These are phyloP conservation scores for Rhododendron kiyosumense DNA, from an alignment of 148 eudicot species.

Conservation along the genomic window DNA sequence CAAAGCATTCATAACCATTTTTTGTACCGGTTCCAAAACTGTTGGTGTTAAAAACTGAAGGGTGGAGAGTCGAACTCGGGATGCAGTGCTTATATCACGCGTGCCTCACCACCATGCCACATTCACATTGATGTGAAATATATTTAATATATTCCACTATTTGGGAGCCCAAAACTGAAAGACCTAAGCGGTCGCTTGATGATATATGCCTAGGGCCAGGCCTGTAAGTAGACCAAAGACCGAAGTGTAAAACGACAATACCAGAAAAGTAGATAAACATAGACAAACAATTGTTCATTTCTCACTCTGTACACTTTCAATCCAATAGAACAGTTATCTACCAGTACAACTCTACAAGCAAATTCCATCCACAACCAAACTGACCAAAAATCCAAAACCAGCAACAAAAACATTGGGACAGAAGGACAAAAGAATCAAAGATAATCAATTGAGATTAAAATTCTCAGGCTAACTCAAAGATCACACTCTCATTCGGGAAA, in stretches of 20 bases:
- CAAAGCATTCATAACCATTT: too few species aligned
- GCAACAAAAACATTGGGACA: neutral
- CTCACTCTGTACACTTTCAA: conserved; percentile 8
- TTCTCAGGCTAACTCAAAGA: conserved; percentile 4
- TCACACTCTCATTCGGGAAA: conserved; percentile 4
- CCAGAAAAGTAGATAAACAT: neutral
- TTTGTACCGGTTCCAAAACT: too few species aligned
- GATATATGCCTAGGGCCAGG: too few species aligned
- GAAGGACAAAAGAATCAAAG: neutral
- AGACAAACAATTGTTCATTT: conserved; percentile 11
- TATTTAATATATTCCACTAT: too few species aligned
- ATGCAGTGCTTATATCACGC: too few species aligned
- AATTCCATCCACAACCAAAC: conserved; percentile 6
- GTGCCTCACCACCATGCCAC: too few species aligned
- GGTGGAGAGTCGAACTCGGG: too few species aligned
- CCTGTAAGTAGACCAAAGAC: too few species aligned
- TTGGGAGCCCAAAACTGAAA: too few species aligned
- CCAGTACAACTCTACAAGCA: neutral
- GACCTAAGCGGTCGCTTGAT: too few species aligned
- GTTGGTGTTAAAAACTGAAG: too few species aligned
- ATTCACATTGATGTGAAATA: too few species aligned
- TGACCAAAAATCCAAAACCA: conserved; percentile 7
- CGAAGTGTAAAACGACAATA: neutral
- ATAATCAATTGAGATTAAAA: conserved; percentile 10
- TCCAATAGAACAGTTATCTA: neutral